Conservation (phyloP, 768 basidiomycete species). For the Mycena albidolilacea region DNA sequence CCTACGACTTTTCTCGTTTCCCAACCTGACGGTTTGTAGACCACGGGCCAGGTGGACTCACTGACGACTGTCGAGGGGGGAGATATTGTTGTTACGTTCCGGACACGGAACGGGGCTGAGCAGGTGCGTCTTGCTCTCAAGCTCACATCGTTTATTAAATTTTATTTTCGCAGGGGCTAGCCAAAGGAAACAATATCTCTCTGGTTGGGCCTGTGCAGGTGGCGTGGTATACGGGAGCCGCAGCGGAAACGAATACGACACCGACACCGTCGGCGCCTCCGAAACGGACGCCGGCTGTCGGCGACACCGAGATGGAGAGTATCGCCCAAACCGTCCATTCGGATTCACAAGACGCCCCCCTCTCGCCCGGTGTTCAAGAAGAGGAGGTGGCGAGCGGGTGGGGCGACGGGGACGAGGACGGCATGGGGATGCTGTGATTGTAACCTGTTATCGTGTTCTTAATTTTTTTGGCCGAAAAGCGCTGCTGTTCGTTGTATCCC, state of each 20-base stretch:
- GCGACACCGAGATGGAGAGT: constrained; percentile 32
- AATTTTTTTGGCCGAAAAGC: constrained; percentile 9
- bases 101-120: constrained; percentile 80
- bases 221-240: constrained; percentile 69
- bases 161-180: constrained; percentile 66
- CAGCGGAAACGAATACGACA: constrained; percentile 41
- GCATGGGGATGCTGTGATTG: constrained; percentile 76
- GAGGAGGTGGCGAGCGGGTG: constrained; percentile 81
- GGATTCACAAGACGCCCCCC: constrained; percentile 45
- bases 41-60: constrained; percentile 79
- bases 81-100: constrained; percentile 78
- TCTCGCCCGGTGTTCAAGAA: constrained; percentile 58
- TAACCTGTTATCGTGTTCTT: constrained; percentile 6
- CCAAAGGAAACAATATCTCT: constrained; percentile 80
- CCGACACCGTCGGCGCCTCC: constrained; percentile 40
- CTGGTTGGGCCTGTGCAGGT: constrained; percentile 76
- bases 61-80: constrained; percentile 69
- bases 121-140: constrained; percentile 61
- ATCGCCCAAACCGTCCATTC: constrained; percentile 35
- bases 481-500: constrained; percentile 1
- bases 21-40: constrained; percentile 57
- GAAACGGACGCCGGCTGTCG: constrained; percentile 31
- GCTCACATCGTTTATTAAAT: constrained; percentile 27
- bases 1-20: neutral
- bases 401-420: constrained; percentile 79